These are phyloP conservation scores for Ceratocystis albifundus DNA, from an alignment of 2,329 filamentous ascomycete genomes.

Conservation along the genomic window DNA sequence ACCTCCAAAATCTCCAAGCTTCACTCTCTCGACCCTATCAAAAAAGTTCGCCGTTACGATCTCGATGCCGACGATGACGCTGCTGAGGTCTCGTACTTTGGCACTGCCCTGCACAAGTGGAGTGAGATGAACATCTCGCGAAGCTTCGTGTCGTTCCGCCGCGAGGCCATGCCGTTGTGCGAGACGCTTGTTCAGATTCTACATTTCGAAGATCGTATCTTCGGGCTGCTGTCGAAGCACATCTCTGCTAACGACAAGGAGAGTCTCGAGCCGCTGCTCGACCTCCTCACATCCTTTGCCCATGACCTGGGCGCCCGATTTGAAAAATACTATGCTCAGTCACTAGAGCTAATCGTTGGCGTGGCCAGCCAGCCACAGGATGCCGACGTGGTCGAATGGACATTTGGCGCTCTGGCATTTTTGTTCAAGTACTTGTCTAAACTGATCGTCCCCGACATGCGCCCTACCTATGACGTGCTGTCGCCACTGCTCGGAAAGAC, in stretches of 20 bases:
- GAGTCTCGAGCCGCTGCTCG: slow-evolving; percentile 73
- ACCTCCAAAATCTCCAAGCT: slow-evolving; percentile 80
- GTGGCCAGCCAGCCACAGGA: slow-evolving; percentile 67
- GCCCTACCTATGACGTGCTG: slow-evolving; percentile 74
- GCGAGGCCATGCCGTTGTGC: slow-evolving; percentile 62
- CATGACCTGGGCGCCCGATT: slow-evolving; percentile 81
- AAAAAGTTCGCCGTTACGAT: slow-evolving; percentile 73
- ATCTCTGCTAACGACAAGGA: slow-evolving; percentile 68
- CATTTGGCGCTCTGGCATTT: slow-evolving; percentile 86
- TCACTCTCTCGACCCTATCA: slow-evolving; percentile 79
- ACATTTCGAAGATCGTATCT: slow-evolving; percentile 77
- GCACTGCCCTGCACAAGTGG: slow-evolving; percentile 76
- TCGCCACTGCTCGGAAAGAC: slow-evolving; percentile 72
- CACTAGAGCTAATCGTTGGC: slow-evolving; percentile 62
- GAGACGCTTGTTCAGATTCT: slow-evolving; percentile 88
- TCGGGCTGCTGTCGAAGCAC: slow-evolving; percentile 61
- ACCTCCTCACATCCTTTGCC: slow-evolving; percentile 85
- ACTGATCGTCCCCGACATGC: slow-evolving; percentile 71
- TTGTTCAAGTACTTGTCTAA: slow-evolving; percentile 94
- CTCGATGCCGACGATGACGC: slow-evolving; percentile 68
- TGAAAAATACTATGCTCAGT: slow-evolving; percentile 71
- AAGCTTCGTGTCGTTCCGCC: slow-evolving; percentile 64
- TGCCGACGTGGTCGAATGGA: slow-evolving; percentile 92
- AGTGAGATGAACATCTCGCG: slow-evolving; percentile 79
- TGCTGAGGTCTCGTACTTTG: slow-evolving; percentile 75